phyloP scores from a whole-genome alignment of 169 alveolate genomes.

The Cryptosporidium tyzzeri region DNA sequence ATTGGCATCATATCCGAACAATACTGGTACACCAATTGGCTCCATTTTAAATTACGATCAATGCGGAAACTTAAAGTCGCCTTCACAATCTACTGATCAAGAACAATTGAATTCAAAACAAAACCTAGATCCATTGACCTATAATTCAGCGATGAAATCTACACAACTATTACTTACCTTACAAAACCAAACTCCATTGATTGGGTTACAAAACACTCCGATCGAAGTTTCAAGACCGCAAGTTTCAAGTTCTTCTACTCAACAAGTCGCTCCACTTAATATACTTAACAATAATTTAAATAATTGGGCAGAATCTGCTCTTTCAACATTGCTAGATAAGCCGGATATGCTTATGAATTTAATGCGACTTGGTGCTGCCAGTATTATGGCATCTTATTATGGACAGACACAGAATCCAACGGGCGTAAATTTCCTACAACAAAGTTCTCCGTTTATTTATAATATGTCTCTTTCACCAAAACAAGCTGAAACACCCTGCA shows the following conservation, averaged over 20 bases:
- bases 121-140: slow-evolving; percentile 7
- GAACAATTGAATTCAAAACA: slow-evolving; percentile 32
- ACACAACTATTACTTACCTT: slow-evolving; percentile 27
- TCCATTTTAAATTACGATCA: slow-evolving; percentile 19
- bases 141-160: slow-evolving; percentile 18
- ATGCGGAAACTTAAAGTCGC: slow-evolving; percentile 2
- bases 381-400: slow-evolving; percentile 70
- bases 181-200: slow-evolving; percentile 45
- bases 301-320: slow-evolving; percentile 65
- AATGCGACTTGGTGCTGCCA: slow-evolving; percentile 74
- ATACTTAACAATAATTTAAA: slow-evolving; percentile 26
- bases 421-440: slow-evolving; percentile 7
- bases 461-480: slow-evolving; percentile 55
- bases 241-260: slow-evolving; percentile 23
- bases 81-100: slow-evolving; percentile 12
- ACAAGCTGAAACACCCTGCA: slow-evolving; percentile 43
- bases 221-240: slow-evolving; percentile 22
- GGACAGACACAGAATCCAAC: slow-evolving; percentile 51
- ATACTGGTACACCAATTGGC: slow-evolving; percentile 9
- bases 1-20: slow-evolving; percentile 14
- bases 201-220: slow-evolving; percentile 45
- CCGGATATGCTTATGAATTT: slow-evolving; percentile 68
- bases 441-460: slow-evolving; percentile 24
- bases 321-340: slow-evolving; percentile 57
- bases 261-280: slow-evolving; percentile 45